phyloP scores from a whole-genome alignment of 345 rosid genomes.

The Linum trigynum region DNA sequence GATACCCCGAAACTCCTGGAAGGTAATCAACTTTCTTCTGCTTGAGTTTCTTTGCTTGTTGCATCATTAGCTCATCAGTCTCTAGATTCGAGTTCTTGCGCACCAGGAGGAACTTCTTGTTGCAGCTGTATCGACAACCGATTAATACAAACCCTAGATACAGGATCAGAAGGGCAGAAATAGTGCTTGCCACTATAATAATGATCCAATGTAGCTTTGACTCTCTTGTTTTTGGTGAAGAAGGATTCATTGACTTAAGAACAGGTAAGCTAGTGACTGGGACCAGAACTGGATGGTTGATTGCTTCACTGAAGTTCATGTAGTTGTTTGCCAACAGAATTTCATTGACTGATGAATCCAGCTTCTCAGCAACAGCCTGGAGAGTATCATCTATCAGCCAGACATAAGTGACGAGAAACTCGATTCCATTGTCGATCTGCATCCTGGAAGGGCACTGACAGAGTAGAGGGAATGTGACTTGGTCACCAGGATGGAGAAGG shows the following conservation, averaged over 20 bases:
- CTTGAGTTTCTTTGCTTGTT: slow-evolving; percentile 18
- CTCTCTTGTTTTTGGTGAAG: slow-evolving; percentile 11
- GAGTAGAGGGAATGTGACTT: slow-evolving; percentile 39
- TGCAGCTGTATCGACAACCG: not conserved
- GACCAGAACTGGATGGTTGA: slow-evolving; percentile 37
- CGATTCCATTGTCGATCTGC: slow-evolving; percentile 24
- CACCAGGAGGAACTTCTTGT: slow-evolving; percentile 21
- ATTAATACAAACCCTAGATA: slow-evolving; percentile 20
- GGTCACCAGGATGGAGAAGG: slow-evolving; percentile 31
- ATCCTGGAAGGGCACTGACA: slow-evolving; percentile 49
- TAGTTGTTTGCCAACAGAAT: slow-evolving; percentile 34
- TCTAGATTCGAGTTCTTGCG: slow-evolving; percentile 27
- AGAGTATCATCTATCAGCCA: slow-evolving; percentile 44
- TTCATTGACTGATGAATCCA: slow-evolving; percentile 29
- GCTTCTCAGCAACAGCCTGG: slow-evolving; percentile 28
- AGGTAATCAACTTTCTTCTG: slow-evolving; percentile 33
- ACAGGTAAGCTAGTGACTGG: slow-evolving; percentile 41
- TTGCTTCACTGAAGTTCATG: slow-evolving; percentile 25
- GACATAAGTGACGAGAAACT: slow-evolving; percentile 37
- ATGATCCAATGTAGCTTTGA: slow-evolving; percentile 10
- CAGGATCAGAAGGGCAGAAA: slow-evolving; percentile 17
- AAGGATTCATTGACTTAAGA: slow-evolving; percentile 23
- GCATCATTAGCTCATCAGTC: slow-evolving; percentile 26
- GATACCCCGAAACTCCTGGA: slow-evolving; percentile 44
- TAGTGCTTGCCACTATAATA: slow-evolving; percentile 15